Percentiles rank a stretch among this genome's conserved stretches.
These are phyloP conservation scores for Penicillium hordei DNA, from an alignment of 2,329 filamentous ascomycete species.

Conservation along the genomic window DNA sequence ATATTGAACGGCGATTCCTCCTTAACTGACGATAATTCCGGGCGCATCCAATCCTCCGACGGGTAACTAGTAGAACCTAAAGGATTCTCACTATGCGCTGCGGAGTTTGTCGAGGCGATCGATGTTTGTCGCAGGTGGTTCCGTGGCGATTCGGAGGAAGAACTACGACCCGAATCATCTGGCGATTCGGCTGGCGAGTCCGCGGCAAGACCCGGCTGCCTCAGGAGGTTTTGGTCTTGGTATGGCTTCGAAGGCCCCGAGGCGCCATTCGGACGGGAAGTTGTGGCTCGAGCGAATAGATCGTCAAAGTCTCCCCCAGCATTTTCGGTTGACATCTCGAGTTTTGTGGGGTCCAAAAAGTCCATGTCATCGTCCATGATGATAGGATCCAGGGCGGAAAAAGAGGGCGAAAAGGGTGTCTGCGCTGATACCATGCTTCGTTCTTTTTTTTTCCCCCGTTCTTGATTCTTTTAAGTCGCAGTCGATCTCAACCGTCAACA, in stretches of 20 bases:
- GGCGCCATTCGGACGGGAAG: slow-evolving; percentile 30
- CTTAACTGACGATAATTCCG: slow-evolving; percentile 37
- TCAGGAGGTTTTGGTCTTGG: slow-evolving; percentile 35
- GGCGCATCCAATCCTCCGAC: slow-evolving; percentile 40
- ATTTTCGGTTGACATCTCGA: slow-evolving; percentile 37
- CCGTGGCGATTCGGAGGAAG: slow-evolving; percentile 44
- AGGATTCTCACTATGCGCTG: slow-evolving; percentile 38
- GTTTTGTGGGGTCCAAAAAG: slow-evolving; percentile 42
- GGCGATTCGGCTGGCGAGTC: slow-evolving; percentile 48
- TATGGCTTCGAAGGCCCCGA: slow-evolving; percentile 33
- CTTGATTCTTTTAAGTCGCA: slow-evolving; percentile 7
- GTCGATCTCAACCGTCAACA: slow-evolving; percentile 15
- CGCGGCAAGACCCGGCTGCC: slow-evolving; percentile 34
- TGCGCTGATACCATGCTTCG: slow-evolving; percentile 40
- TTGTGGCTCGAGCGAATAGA: slow-evolving; percentile 39
- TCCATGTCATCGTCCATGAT: slow-evolving; percentile 47
- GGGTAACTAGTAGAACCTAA: slow-evolving; percentile 38
- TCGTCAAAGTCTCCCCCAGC: slow-evolving; percentile 46
- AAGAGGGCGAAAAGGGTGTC: slow-evolving; percentile 38
- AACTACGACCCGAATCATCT: slow-evolving; percentile 45
- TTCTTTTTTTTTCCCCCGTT: slow-evolving; percentile 2
- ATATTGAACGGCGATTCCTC: slow-evolving; percentile 44
- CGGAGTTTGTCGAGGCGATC: slow-evolving; percentile 42
- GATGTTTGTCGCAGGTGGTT: slow-evolving; percentile 45
- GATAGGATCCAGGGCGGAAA: slow-evolving; percentile 42